These are phyloP conservation scores for Colletotrichum orchidophilum DNA, from an alignment of 2,329 filamentous ascomycete species.

Conservation along the genomic window DNA sequence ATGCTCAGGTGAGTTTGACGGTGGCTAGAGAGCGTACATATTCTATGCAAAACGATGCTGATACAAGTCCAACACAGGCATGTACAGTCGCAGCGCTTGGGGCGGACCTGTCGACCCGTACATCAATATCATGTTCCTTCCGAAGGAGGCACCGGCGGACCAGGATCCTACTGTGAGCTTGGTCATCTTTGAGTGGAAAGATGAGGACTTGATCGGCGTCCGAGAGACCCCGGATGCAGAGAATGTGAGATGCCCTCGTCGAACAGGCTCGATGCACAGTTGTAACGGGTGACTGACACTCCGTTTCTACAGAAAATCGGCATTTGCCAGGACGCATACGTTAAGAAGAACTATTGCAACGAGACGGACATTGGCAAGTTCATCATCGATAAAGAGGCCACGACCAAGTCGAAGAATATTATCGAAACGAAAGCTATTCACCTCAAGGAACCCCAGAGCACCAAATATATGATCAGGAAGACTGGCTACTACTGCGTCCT, in stretches of 20 bases:
- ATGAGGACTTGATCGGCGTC: conserved; percentile 81
- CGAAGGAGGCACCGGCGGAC: conserved; percentile 65
- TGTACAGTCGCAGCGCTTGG: conserved; percentile 93
- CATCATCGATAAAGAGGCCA: conserved; percentile 81
- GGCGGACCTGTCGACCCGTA: conserved; percentile 88
- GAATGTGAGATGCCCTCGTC: conserved; percentile 54
- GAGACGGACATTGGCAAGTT: conserved; percentile 83
- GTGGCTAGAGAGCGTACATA: not conserved
- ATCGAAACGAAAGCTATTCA: conserved; percentile 86
- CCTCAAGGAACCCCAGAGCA: conserved; percentile 75
- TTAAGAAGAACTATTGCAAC: conserved; percentile 77
- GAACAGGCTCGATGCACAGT: not conserved
- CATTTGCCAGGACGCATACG: conserved; percentile 80
- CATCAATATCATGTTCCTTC: conserved; percentile 84
- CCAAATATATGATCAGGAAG: conserved; percentile 86
- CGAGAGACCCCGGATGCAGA: conserved; percentile 62
- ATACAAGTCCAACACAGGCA: conserved; percentile 63
- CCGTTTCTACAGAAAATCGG: conserved; percentile 46
- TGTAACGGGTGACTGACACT: conserved; percentile 42
- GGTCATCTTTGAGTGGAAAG: conserved; percentile 94
- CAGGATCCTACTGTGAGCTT: conserved; percentile 82
- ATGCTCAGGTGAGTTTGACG: conserved; percentile 68
- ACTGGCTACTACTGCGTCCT: conserved; percentile 97
- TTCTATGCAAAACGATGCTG: not conserved
- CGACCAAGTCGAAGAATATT: conserved; percentile 72